Base-by-base conservation (phyloP, 352 stramenopile genomes). In the Pythium phragmiticola region DNA sequence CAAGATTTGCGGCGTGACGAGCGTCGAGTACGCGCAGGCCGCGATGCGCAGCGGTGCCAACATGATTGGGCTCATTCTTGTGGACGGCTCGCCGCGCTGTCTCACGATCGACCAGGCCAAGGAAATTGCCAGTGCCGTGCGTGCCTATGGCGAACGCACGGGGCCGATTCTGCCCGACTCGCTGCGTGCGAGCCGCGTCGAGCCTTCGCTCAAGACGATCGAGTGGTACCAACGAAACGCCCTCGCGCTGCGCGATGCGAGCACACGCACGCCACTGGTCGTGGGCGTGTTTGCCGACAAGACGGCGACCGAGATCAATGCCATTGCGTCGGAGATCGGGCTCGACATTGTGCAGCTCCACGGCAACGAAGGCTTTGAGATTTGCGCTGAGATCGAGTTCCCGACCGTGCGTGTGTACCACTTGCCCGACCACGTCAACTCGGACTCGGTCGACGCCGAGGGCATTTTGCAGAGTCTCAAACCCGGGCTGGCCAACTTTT, bases 291-390 rank as follows among this genome's bases (percentile, higher is more conserved):
- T 99, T 77, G 92, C 96, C 53, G 98, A 99, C 84, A 92, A 99
- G 77, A 77, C 87, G 6, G 70, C 93, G 2, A 82, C 89, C n/a
- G 91, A 96, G 54, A 94, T 99, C 64, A 95, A 92, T 33, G 75
- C 82, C 54, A 83, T 97, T 63, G 90, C 93, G 0, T 70, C 87
- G 23, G 74, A 92, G 14, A 92, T 95, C 48, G 96, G 96, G 2
- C 69, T 99, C 28, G 97, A 99, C 72, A 78, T 99, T 37, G 92
- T 99, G 2, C 97, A 99, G 80, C 82, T 99, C 47, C 97, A 99
- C 66, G 97, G 97, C 28, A 84, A 96, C 59, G 97, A 99, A 75
- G 92, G 92, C 56, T 97, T 95, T 67, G 75, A 86, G 52, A 84
- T 96, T 46, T 94, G 80, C 55, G 78, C 77, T 9, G 87, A 94